phyloP scores from a whole-genome alignment of 805 yeast genomes.

The Candida xyloterini region DNA sequence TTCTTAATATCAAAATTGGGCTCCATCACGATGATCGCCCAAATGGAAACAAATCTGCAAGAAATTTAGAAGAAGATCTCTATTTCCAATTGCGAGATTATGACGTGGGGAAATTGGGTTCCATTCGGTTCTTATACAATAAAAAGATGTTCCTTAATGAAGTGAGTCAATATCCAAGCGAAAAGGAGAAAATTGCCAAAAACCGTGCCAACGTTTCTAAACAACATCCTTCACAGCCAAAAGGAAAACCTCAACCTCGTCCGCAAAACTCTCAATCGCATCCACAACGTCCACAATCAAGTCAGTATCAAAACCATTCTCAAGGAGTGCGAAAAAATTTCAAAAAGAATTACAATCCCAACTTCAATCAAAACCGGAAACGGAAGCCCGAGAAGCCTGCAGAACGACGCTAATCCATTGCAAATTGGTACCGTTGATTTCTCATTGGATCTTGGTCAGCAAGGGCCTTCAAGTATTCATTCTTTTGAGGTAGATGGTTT shows the following conservation, averaged over 20 bases:
- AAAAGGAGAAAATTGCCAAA: slow-evolving; percentile 2
- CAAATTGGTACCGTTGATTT: slow-evolving; percentile 52
- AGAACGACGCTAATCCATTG: slow-evolving; percentile 5
- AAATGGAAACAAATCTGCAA: slow-evolving; percentile 1
- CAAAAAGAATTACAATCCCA: slow-evolving; percentile 4
- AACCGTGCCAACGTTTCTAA: background rate
- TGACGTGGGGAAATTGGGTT: slow-evolving; percentile 31
- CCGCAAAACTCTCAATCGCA: slow-evolving; percentile 2
- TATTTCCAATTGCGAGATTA: slow-evolving; percentile 31
- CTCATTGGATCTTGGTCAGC: slow-evolving; percentile 63
- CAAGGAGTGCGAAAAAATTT: slow-evolving; percentile 5
- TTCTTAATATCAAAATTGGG: slow-evolving; percentile 33
- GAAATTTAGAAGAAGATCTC: slow-evolving; percentile 20
- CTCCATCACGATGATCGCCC: slow-evolving; percentile 14
- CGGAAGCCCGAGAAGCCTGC: slow-evolving; percentile 6
- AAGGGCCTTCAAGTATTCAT: slow-evolving; percentile 40
- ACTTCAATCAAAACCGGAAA: slow-evolving; percentile 7
- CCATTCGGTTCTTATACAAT: slow-evolving; percentile 33
- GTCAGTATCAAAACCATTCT: slow-evolving; percentile 1
- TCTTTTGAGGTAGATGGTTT: slow-evolving; percentile 10
- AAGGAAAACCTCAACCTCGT: background rate
- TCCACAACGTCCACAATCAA: background rate
- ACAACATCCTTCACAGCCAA: background rate
- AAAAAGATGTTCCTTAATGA: slow-evolving; percentile 29
- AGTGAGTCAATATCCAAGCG: slow-evolving; percentile 16